Evolutionary conservation across 1,139 yeast species (phyloP).

Genomic region (Taiozyma sp.): DNA sequence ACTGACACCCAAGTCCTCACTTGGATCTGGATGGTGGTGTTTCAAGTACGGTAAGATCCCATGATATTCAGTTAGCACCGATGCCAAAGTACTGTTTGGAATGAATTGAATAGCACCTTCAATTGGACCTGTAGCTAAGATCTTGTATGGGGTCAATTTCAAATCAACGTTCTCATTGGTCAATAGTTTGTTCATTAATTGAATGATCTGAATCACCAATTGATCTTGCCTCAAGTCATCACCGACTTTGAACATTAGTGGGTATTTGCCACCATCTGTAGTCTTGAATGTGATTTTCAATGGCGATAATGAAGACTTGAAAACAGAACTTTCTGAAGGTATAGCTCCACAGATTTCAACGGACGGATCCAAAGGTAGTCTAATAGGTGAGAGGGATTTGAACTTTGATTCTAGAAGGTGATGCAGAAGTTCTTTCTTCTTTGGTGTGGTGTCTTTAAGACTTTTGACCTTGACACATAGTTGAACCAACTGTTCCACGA

Average conservation of each 20-base stretch:
- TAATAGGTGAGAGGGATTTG: constrained; percentile 24
- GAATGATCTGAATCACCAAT: constrained; percentile 85
- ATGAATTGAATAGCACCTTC: constrained; percentile 94
- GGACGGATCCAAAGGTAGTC: constrained; percentile 33
- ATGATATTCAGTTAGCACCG: constrained; percentile 65
- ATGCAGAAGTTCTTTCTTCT: constrained; percentile 44
- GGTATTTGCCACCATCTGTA: constrained; percentile 50
- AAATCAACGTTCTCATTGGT: constrained; percentile 89
- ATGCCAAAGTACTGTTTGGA: constrained; percentile 86
- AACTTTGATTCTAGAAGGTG: constrained; percentile 29
- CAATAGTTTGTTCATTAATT: constrained; percentile 83
- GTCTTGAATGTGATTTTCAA: constrained; percentile 76
- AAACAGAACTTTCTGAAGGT: constrained; percentile 78
- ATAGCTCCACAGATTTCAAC: constrained; percentile 63
- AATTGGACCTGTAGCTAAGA: constrained; percentile 82
- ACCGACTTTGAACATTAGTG: constrained; percentile 91
- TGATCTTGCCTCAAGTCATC: constrained; percentile 97
- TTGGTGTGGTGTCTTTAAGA: constrained; percentile 50
- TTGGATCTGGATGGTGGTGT: constrained; percentile 53
- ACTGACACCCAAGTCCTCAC: constrained; percentile 66
- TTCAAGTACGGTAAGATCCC: constrained; percentile 70
- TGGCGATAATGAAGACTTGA: constrained; percentile 88
- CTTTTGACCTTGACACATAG: constrained; percentile 39
- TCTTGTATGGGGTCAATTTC: constrained; percentile 81
- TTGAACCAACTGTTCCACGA: constrained; percentile 37